These are phyloP conservation scores for Hypoxylon sp. DNA, from an alignment of 2,329 filamentous ascomycete species.

Conservation along the genomic window DNA sequence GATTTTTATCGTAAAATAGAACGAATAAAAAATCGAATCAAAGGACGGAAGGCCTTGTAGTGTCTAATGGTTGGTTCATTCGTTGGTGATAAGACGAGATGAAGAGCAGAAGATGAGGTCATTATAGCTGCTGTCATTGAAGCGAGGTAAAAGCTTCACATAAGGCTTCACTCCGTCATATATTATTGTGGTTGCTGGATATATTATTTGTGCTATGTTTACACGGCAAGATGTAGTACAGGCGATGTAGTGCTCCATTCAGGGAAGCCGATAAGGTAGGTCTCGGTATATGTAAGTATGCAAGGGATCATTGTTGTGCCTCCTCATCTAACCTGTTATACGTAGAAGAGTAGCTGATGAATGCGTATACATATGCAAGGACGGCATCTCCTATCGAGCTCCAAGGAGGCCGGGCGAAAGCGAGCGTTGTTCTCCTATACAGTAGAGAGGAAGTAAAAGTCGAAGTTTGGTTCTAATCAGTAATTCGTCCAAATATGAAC, in stretches of 20 bases:
- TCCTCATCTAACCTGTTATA: not conserved
- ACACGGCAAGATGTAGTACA: constrained; percentile 3
- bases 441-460: not conserved
- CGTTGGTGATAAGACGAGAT: constrained; percentile 30
- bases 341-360: constrained; percentile 8
- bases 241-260: constrained; percentile 8
- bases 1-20: constrained; percentile 27
- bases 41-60: not conserved
- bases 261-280: constrained; percentile 11
- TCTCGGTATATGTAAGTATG: constrained; percentile 9
- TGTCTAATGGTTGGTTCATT: constrained; percentile 11
- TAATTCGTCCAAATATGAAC: constrained; percentile 12
- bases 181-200: constrained; percentile 14
- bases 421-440: constrained; percentile 15
- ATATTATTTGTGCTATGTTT: constrained; percentile 1
- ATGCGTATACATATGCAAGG: constrained; percentile 6
- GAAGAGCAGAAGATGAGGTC: constrained; percentile 32
- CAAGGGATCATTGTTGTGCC: constrained; percentile 18
- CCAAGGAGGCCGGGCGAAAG: constrained; percentile 18
- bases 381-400: not conserved
- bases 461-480: constrained; percentile 10
- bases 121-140: constrained; percentile 27
- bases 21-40: constrained; percentile 26
- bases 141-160: not conserved
- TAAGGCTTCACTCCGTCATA: not conserved